These are phyloP conservation scores for Podospora bellae-mahoneyi DNA, from an alignment of 495 filamentous ascomycete species.

Conservation along the genomic window DNA sequence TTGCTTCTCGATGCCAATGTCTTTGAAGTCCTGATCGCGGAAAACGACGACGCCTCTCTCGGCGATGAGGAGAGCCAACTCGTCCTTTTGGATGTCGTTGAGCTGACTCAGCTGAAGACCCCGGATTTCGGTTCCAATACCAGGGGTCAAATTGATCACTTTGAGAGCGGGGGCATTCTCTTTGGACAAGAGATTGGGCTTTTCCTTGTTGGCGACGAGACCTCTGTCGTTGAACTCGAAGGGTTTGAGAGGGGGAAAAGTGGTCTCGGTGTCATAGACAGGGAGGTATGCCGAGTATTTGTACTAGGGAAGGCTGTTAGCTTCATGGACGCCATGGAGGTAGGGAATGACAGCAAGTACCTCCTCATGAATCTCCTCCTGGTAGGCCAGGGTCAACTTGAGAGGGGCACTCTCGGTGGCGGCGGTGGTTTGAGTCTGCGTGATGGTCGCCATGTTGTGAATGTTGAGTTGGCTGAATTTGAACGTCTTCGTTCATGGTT, in stretches of 20 bases:
- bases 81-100: constrained; percentile 67
- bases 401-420: constrained; percentile 17
- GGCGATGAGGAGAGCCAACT: constrained; percentile 68
- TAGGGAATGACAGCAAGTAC: not conserved
- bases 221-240: constrained; percentile 61
- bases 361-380: constrained; percentile 25
- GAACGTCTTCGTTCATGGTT: not conserved
- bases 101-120: constrained; percentile 67
- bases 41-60: constrained; percentile 73
- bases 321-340: not conserved
- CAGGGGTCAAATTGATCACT: constrained; percentile 61
- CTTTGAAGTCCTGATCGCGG: constrained; percentile 62
- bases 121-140: constrained; percentile 69
- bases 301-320: constrained; percentile 30
- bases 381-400: constrained; percentile 25
- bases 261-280: constrained; percentile 59
- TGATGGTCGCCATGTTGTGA: constrained; percentile 3
- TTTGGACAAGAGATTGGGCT: constrained; percentile 53
- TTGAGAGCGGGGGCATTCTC: constrained; percentile 31
- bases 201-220: constrained; percentile 54
- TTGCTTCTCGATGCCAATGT: constrained; percentile 59
- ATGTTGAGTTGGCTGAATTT: not conserved
- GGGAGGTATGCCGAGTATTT: constrained; percentile 62
- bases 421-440: constrained; percentile 19
- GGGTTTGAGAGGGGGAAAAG: constrained; percentile 55